phyloP scores from a whole-genome alignment of 495 filamentous ascomycete genomes.

The Corynascus novoguineensis region DNA sequence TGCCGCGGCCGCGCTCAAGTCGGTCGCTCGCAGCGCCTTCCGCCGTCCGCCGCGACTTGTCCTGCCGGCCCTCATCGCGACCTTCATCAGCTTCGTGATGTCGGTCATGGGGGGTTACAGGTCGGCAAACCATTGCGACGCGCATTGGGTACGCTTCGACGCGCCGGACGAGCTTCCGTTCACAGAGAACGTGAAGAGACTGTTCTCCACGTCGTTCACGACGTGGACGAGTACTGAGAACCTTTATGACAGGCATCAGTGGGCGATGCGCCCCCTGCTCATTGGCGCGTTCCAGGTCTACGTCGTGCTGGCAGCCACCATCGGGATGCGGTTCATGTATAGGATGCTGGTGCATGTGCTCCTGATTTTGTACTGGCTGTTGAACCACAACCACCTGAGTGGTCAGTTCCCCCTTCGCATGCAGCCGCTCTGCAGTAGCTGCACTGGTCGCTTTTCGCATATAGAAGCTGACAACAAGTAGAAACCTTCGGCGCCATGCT shows the following conservation, averaged over 20 bases:
- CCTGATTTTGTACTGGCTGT: conserved; percentile 49
- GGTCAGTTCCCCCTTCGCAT: conserved; percentile 17
- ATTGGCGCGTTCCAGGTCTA: conserved; percentile 60
- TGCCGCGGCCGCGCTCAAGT: conserved; percentile 44
- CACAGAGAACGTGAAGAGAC: conserved; percentile 27
- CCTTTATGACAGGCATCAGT: conserved; percentile 59
- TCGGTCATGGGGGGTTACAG: conserved; percentile 55
- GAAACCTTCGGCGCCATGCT: conserved; percentile 56
- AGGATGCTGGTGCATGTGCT: conserved; percentile 49
- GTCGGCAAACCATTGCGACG: conserved; percentile 49
- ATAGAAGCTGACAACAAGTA: conserved; percentile 22
- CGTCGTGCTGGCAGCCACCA: conserved; percentile 49
- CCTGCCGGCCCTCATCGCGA: conserved; percentile 55
- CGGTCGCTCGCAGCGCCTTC: conserved; percentile 57
- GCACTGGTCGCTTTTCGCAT: not conserved
- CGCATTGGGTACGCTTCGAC: conserved; percentile 55
- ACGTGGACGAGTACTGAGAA: conserved; percentile 57
- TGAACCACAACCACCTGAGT: conserved; percentile 35
- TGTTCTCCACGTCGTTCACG: conserved; percentile 46
- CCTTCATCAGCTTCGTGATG: conserved; percentile 51
- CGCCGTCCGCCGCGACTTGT: conserved; percentile 57
- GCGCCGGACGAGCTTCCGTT: conserved; percentile 37
- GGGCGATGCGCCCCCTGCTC: conserved; percentile 57
- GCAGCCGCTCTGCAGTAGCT: not conserved
- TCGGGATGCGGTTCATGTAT: conserved; percentile 53